A percentile compares a stretch with the other conserved stretches of the same genome.
Evolutionary conservation across 23 red algal genomes (phyloP).

Genomic region (Agarophyton chilense): DNA sequence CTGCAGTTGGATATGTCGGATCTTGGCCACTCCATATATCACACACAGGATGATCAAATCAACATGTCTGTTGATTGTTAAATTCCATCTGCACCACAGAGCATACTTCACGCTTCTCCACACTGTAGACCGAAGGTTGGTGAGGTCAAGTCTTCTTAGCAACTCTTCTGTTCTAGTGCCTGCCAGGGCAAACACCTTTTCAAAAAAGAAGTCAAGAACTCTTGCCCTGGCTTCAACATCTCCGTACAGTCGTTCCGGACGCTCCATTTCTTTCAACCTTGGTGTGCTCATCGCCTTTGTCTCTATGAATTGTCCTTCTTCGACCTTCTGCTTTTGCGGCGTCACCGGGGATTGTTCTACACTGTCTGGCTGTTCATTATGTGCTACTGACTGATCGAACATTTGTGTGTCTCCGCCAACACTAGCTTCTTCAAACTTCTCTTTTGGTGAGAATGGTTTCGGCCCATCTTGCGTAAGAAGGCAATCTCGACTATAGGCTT

Average conservation of each 20-base stretch:
- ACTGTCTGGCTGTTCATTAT: not conserved
- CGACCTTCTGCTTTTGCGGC: not conserved
- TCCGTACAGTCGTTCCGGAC: conserved; percentile 6
- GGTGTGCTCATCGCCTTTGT: not conserved
- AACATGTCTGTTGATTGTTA: conserved; percentile 80
- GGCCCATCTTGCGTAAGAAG: not conserved
- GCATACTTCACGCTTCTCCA: conserved; percentile 72
- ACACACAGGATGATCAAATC: conserved; percentile 79
- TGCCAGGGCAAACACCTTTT: conserved; percentile 63
- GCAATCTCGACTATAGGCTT: not conserved
- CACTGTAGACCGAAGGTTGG: conserved; percentile 28
- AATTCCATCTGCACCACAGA: conserved; percentile 52
- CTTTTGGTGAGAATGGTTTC: too few relatives aligned
- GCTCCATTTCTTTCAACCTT: conserved; percentile 21
- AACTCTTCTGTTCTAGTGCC: conserved; percentile 54
- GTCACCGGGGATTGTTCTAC: not conserved
- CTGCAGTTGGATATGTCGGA: conserved; percentile 51
- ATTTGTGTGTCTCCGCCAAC: not conserved
- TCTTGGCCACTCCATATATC: conserved; percentile 81
- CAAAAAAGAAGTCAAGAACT: conserved; percentile 77
- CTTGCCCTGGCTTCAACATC: conserved; percentile 30
- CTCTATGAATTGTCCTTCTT: not conserved
- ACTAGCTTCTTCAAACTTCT: not conserved
- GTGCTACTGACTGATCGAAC: not conserved
- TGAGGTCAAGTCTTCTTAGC: conserved; percentile 56